Conservation (phyloP, 306 rosid genomes). For the Cucurbita maxima region DNA sequence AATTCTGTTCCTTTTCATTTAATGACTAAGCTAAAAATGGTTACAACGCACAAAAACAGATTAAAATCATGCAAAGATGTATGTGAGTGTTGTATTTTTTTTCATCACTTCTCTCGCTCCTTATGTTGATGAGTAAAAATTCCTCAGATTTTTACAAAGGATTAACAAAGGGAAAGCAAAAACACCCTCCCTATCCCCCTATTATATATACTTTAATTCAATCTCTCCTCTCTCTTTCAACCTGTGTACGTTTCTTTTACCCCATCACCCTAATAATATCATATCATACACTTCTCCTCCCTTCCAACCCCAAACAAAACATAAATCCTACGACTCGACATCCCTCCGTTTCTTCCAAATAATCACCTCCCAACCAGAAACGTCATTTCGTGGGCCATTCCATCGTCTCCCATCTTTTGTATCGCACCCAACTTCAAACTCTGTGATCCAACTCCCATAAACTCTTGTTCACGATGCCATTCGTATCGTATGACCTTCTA, state of each 20-base stretch:
- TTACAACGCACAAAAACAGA: background rate
- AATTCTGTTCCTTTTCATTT: background rate
- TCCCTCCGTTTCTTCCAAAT: background rate
- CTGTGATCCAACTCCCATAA: background rate
- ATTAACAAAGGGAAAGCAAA: background rate
- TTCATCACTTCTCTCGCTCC: slow-evolving; percentile 2
- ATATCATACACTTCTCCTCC: slow-evolving; percentile 1
- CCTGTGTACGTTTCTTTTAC: background rate
- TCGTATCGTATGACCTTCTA: background rate
- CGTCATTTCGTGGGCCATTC: background rate
- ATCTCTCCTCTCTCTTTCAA: background rate
- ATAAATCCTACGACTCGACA: background rate
- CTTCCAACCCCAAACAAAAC: background rate
- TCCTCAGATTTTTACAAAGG: background rate
- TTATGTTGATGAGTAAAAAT: background rate
- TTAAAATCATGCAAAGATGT: background rate
- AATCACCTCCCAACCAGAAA: background rate
- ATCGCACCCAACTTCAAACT: background rate
- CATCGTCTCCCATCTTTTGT: background rate
- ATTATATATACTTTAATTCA: slow-evolving; percentile 8
- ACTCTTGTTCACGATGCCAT: background rate
- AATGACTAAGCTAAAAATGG: background rate
- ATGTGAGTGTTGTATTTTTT: background rate
- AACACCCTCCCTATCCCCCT: background rate
- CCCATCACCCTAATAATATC: slow-evolving; percentile 1